These are phyloP conservation scores for Solanum megistacrolobum DNA, from an alignment of 257 asterid species.

Conservation along the genomic window DNA sequence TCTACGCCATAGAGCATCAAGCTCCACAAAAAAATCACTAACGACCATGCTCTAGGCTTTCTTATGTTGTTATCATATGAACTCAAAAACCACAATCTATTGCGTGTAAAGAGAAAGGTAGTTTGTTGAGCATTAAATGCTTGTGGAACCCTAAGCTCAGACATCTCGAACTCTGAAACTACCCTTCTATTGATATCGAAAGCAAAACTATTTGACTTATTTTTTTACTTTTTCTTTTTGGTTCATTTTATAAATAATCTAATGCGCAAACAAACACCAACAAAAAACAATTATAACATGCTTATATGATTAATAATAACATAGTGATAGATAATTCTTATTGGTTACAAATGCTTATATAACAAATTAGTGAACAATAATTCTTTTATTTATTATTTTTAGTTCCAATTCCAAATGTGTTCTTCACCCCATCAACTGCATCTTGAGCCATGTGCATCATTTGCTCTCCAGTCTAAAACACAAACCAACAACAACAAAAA, in stretches of 20 bases:
- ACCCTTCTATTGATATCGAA: background rate
- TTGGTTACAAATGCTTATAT: background rate
- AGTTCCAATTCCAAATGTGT: conserved; percentile 58
- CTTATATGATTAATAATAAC: background rate
- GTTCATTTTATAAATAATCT: background rate
- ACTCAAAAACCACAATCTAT: too few relatives aligned
- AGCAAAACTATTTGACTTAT: background rate
- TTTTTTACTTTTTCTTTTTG: background rate
- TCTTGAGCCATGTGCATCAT: conserved; percentile 55
- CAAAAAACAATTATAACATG: background rate
- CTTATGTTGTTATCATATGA: background rate
- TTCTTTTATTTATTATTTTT: conserved; percentile 33
- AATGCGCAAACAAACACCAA: background rate
- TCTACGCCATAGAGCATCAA: background rate
- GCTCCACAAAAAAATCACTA: background rate
- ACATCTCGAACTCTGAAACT: background rate
- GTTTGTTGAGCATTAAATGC: background rate
- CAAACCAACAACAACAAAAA: background rate
- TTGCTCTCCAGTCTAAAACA: conserved; percentile 40
- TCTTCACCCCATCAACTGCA: conserved; percentile 62
- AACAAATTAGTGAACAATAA: background rate
- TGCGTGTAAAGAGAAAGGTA: background rate
- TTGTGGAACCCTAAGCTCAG: background rate
- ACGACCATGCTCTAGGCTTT: background rate
- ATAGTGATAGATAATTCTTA: background rate